These are phyloP conservation scores for Asterochloris sp. DNA, from an alignment of 139 green algal genomes.

Conservation along the genomic window DNA sequence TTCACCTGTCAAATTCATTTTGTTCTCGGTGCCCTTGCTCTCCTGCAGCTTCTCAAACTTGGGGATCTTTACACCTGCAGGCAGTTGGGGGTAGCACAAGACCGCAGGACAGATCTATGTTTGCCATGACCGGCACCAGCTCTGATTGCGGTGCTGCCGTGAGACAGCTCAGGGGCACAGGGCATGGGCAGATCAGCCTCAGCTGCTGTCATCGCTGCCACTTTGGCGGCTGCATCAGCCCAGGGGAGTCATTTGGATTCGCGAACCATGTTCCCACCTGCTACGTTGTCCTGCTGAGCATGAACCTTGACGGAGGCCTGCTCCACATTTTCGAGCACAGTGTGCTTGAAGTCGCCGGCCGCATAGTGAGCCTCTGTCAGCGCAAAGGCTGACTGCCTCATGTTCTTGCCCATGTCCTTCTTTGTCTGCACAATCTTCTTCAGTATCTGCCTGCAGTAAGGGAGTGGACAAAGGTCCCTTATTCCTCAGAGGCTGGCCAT, in stretches of 20 bases:
- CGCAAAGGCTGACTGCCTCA: constrained; percentile 90
- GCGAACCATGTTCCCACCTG: constrained; percentile 84
- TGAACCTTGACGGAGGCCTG: constrained; percentile 36
- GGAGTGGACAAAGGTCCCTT: background rate
- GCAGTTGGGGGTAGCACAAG: background rate
- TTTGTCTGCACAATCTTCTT: constrained; percentile 94
- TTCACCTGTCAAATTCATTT: constrained; percentile 69
- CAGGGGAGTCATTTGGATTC: too few species aligned
- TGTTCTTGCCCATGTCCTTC: constrained; percentile 83
- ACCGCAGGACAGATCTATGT: background rate
- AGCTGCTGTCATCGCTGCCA: background rate
- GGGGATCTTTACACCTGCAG: constrained; percentile 88
- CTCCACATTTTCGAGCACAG: constrained; percentile 90
- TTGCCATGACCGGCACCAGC: background rate
- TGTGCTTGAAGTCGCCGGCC: constrained; percentile 94
- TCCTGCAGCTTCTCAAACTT: constrained; percentile 74
- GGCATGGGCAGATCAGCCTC: background rate
- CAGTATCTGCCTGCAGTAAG: constrained; percentile 49
- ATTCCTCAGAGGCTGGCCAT: too few species aligned
- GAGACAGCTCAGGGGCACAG: background rate
- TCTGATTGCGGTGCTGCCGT: background rate
- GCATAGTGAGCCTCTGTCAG: constrained; percentile 95
- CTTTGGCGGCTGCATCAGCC: background rate
- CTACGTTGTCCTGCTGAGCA: constrained; percentile 90
- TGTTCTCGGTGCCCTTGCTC: constrained; percentile 54